These are phyloP conservation scores for Salvia miltiorrhiza DNA, from an alignment of 257 asterid species.

Conservation along the genomic window DNA sequence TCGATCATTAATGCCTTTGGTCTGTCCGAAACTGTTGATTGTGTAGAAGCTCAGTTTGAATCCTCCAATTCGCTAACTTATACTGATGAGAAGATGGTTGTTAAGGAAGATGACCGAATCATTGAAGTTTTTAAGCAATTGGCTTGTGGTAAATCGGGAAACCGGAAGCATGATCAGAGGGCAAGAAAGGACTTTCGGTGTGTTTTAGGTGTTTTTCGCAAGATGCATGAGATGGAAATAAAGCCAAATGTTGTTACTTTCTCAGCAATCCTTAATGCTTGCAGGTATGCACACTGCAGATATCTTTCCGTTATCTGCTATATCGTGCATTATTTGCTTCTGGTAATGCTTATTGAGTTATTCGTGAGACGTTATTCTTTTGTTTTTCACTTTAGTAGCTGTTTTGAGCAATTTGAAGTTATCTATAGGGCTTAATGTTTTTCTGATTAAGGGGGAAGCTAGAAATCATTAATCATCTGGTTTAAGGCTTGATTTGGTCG, in stretches of 20 bases:
- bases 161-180: constrained; percentile 30
- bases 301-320: background rate
- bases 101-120: constrained; percentile 48
- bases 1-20: constrained; percentile 94
- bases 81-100: constrained; percentile 23
- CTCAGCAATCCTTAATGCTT: constrained; percentile 90
- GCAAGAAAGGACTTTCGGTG: constrained; percentile 60
- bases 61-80: constrained; percentile 27
- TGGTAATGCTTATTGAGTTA: background rate
- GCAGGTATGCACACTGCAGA: constrained; percentile 53
- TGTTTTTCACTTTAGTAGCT: background rate
- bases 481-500: constrained; percentile 7
- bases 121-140: constrained; percentile 62
- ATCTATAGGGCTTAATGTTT: background rate
- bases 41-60: constrained; percentile 33
- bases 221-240: constrained; percentile 89
- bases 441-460: background rate
- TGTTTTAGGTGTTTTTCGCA: constrained; percentile 66
- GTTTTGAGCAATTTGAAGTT: background rate
- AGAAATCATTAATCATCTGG: background rate
- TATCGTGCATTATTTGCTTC: constrained; percentile 1
- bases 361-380: background rate
- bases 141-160: constrained; percentile 43
- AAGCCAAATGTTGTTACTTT: constrained; percentile 97
- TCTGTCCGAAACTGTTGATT: constrained; percentile 36